Evolutionary conservation across 1,284 basidiomycete genomes (phyloP).

Genomic region (Tilletia walkeri): DNA sequence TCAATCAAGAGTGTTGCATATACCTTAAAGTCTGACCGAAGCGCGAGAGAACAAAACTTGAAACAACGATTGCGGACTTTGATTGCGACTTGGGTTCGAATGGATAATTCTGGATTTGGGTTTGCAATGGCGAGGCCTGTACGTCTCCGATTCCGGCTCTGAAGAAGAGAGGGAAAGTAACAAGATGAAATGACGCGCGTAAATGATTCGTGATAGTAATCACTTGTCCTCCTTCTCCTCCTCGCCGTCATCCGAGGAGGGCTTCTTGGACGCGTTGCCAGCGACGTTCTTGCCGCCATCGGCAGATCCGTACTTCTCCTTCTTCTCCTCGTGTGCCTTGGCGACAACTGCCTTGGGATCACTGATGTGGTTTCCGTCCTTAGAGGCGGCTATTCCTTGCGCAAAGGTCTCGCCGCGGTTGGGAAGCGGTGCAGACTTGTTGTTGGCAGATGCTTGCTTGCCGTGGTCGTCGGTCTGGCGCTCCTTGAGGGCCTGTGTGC

Average conservation of each 20-base stretch:
- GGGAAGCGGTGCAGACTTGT: not conserved
- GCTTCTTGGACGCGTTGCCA: no score
- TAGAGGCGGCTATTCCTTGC: not conserved
- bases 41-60: no score
- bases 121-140: no score
- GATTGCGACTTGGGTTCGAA: no score
- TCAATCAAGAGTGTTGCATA: no score
- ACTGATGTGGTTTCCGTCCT: constrained; percentile 7
- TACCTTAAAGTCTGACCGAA: no score
- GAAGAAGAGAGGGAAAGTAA: no score
- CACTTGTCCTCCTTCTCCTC: constrained; percentile 8
- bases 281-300: not conserved
- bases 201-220: no score
- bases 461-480: not conserved
- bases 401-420: constrained; percentile 6
- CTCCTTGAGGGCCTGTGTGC: not conserved
- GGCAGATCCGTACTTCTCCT: constrained; percentile 1
- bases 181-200: no score
- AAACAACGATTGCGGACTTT: no score
- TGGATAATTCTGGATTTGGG: no score
- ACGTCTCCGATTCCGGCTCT: no score
- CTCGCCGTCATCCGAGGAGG: not conserved
- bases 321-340: constrained; percentile 17
- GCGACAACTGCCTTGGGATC: constrained; percentile 13
- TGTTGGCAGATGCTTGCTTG: constrained; percentile 11